These are phyloP conservation scores for Rhodotorula mucilaginosa DNA, from an alignment of 1,284 basidiomycete genomes.

Conservation along the genomic window DNA sequence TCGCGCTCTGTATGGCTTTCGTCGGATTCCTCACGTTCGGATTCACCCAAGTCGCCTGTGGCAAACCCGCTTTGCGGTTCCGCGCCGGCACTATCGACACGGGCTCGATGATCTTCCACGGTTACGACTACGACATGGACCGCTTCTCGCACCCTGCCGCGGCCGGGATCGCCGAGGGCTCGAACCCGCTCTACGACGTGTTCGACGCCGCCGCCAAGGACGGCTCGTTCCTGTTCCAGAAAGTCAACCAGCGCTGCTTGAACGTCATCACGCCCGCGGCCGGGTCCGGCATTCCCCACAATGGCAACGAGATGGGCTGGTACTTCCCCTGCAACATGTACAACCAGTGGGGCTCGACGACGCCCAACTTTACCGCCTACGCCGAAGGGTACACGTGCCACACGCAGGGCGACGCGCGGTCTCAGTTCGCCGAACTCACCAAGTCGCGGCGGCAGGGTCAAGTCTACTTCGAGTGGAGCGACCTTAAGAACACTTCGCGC, in stretches of 20 bases:
- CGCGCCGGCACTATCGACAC: constrained; percentile 73
- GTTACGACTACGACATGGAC: constrained; percentile 86
- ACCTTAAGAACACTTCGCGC: constrained; percentile 65
- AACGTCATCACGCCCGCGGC: constrained; percentile 69
- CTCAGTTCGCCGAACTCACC: constrained; percentile 54
- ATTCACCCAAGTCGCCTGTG: constrained; percentile 94
- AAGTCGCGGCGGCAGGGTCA: constrained; percentile 63
- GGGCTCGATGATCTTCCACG: constrained; percentile 86
- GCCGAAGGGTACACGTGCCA: constrained; percentile 70
- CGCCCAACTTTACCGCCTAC: constrained; percentile 68
- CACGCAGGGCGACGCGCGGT: constrained; percentile 58
- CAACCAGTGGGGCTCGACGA: constrained; percentile 65
- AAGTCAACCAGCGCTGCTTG: constrained; percentile 76
- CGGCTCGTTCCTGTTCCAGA: constrained; percentile 91
- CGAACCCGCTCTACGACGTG: constrained; percentile 77
- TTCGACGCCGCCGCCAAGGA: constrained; percentile 83
- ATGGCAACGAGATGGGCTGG: constrained; percentile 60
- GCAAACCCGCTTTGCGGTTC: constrained; percentile 74
- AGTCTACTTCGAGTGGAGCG: constrained; percentile 90
- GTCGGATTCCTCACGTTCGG: constrained; percentile 99
- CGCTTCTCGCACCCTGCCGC: constrained; percentile 76
- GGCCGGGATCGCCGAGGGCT: constrained; percentile 63
- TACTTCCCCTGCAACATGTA: constrained; percentile 95
- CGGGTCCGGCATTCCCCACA: constrained; percentile 65
- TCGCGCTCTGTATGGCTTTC: constrained; percentile 75